phyloP scores from a whole-genome alignment of 2,329 filamentous ascomycete species.

The Karstenula rhodostoma region DNA sequence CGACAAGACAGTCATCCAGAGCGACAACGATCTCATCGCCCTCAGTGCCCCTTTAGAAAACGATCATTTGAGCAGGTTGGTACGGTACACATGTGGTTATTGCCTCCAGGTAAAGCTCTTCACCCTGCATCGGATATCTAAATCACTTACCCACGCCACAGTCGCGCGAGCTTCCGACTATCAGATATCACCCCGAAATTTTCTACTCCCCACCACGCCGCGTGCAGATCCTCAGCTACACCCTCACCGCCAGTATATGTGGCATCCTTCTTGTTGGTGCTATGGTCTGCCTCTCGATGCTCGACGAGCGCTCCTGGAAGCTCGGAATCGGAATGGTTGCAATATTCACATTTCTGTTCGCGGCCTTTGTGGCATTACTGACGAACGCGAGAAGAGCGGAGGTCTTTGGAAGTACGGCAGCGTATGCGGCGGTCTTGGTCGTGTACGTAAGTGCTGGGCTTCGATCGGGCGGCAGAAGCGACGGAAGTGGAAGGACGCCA shows the following conservation, averaged over 20 bases:
- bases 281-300: conserved; percentile 6
- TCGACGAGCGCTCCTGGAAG: conserved; percentile 5
- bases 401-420: conserved; percentile 10
- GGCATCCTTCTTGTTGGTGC: conserved; percentile 12
- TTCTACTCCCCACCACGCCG: conserved; percentile 13
- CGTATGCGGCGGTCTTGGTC: conserved; percentile 10
- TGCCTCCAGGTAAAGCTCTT: conserved; percentile 1
- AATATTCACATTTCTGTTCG: conserved; percentile 13
- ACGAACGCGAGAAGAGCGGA: conserved; percentile 9
- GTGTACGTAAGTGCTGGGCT: conserved; percentile 7
- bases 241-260: conserved; percentile 2
- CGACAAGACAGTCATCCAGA: conserved; percentile 6
- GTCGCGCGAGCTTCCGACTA: background rate
- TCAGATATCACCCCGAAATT: background rate
- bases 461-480: background rate
- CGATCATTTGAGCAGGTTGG: conserved; percentile 9
- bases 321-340: conserved; percentile 11
- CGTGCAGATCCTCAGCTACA: conserved; percentile 14
- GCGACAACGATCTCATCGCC: conserved; percentile 3
- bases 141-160: background rate
- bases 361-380: conserved; percentile 9
- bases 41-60: conserved; percentile 1
- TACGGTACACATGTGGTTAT: conserved; percentile 3
- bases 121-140: background rate
- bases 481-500: background rate